Percentiles rank a stretch among this genome's conserved stretches.
Conservation (phyloP, 768 basidiomycete genomes). For the Tulasnella sp. region DNA sequence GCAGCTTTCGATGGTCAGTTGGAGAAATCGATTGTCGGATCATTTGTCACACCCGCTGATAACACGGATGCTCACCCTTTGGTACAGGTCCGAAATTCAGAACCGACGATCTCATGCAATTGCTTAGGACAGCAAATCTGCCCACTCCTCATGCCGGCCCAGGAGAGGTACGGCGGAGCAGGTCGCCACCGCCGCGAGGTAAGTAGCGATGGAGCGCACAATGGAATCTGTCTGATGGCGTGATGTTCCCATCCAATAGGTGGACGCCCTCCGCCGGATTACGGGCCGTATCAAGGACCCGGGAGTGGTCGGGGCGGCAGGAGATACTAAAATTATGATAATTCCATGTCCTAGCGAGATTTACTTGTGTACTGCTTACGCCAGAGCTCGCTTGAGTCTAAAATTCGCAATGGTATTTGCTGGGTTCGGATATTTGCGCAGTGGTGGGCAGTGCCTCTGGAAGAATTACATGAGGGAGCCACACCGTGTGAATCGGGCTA, state of each 20-base stretch:
- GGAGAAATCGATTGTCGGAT: neutral
- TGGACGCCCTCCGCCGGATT: conserved; percentile 76
- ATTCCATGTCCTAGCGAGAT: neutral
- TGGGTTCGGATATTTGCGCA: neutral
- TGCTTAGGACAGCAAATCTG: conserved; percentile 74
- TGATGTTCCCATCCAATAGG: conserved; percentile 30
- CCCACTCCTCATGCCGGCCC: conserved; percentile 49
- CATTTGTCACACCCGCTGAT: neutral
- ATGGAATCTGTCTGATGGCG: neutral
- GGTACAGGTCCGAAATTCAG: conserved; percentile 75
- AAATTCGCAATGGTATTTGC: neutral
- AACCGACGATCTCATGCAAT: conserved; percentile 80
- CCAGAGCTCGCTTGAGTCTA: neutral
- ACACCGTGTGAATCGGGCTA: neutral
- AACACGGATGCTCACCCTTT: conserved; percentile 7
- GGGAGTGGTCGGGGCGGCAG: conserved; percentile 24
- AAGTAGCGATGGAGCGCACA: conserved; percentile 22
- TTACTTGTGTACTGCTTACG: neutral
- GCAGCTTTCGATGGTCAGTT: conserved; percentile 74
- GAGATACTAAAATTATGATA: conserved; percentile 14
- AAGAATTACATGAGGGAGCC: neutral
- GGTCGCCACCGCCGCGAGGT: conserved; percentile 46
- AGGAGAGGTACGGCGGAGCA: conserved; percentile 37
- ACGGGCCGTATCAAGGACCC: conserved; percentile 80
- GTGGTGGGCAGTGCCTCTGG: neutral